Conservation (phyloP, 768 basidiomycete species). For the Tulasnella sp. region DNA sequence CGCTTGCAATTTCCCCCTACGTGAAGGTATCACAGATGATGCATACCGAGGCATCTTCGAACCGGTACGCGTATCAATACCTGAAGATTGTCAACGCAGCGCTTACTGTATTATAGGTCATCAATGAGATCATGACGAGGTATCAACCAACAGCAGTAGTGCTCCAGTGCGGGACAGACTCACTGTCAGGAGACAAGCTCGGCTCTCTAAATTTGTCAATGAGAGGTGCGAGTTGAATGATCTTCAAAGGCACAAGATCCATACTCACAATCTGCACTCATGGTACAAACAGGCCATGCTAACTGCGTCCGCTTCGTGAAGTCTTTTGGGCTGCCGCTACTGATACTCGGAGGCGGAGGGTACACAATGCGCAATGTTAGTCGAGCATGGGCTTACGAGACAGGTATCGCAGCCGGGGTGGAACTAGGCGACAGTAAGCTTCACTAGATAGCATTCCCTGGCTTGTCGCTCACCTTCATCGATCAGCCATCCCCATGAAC, state of each 20-base stretch:
- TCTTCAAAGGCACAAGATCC: background rate
- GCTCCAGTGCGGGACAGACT: constrained; percentile 95
- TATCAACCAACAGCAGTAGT: constrained; percentile 94
- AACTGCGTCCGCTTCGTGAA: constrained; percentile 97
- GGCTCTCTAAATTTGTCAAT: constrained; percentile 95
- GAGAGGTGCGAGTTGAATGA: constrained; percentile 44
- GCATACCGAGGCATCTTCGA: constrained; percentile 93
- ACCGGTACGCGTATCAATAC: constrained; percentile 46
- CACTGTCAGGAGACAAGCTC: constrained; percentile 88
- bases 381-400: constrained; percentile 95
- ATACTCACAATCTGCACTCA: background rate
- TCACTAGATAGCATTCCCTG: background rate
- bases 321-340: constrained; percentile 86
- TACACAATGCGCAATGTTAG: constrained; percentile 99
- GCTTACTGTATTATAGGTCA: constrained; percentile 45
- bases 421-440: constrained; percentile 76
- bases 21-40: constrained; percentile 92
- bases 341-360: constrained; percentile 91
- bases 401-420: constrained; percentile 93
- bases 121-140: constrained; percentile 84
- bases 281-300: constrained; percentile 61
- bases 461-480: background rate
- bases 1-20: constrained; percentile 84
- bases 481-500: constrained; percentile 85
- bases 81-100: background rate